Base-by-base conservation (phyloP, 352 stramenopile species). In the Blastocystis sp. region DNA sequence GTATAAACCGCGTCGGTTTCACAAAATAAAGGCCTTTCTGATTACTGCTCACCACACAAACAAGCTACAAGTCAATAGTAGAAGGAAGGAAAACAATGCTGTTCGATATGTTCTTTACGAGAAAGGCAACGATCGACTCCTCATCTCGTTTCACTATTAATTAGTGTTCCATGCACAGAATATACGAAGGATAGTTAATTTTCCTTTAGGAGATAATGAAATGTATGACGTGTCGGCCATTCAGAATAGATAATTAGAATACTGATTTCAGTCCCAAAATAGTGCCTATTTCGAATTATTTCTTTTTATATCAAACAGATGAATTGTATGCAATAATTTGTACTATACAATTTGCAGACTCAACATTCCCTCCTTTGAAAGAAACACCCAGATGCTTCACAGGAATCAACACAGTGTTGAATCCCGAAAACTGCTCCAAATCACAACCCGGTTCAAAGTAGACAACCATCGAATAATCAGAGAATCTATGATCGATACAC, bases 1-100 rank as follows among this genome's bases (percentile, higher is more conserved):
- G 47, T n/a, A 85, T 50, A 43, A 85, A 85, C 5, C 73, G 73
- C 26, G 73, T 85, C 3, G 73, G 73, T 37, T 85, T 85, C 16
- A 85, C 73, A 50, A 66, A 50, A 45, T 85, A 85, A 11, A 85
- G 30, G 5, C 63, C 73, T 30, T 85, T 85, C 34, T 85, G 50
- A 53, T 85, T 85, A 3, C 43, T 66, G 56, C 63, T 85, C 53
- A 85, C 56, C 24, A 50, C 39, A 50, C 73, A 85, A 18, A 65
- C 73, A 50, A 85, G 2, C 73, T 85, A 66, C 0, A 0, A 20
- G 20, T 85, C 45, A 66, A 5, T 20, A 3, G 45, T 11, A 4
- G 3, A 50, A 20, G 7, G 8, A 26, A 11, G 24, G 59, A 50
- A 30, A 45, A 85, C 73, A 6, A 13, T 85, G 9, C 50, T 69